phyloP scores from a whole-genome alignment of 2,329 filamentous ascomycete genomes.

The Diaporthe ampelina region DNA sequence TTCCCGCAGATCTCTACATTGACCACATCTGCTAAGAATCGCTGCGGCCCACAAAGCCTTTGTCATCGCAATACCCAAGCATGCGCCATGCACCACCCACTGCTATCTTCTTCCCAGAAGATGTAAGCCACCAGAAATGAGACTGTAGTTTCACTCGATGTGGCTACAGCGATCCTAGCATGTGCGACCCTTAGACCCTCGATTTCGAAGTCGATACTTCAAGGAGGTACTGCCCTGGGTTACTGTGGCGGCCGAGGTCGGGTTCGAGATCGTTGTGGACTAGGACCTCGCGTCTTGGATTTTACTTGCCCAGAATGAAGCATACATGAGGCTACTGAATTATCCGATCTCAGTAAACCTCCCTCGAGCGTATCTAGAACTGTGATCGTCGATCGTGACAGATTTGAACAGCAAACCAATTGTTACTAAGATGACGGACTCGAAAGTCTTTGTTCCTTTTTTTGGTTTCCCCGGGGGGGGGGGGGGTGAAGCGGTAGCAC shows the following conservation, averaged over 20 bases:
- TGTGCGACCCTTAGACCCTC: too few relatives aligned
- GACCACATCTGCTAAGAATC: too few relatives aligned
- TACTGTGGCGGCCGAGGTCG: not conserved
- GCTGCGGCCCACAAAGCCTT: not conserved
- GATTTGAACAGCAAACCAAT: too few relatives aligned
- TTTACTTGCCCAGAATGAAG: not conserved
- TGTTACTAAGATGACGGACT: too few relatives aligned
- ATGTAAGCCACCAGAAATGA: too few relatives aligned
- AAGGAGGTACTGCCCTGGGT: not conserved
- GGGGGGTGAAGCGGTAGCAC: too few relatives aligned
- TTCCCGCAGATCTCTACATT: not conserved
- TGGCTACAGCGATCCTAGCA: too few relatives aligned
- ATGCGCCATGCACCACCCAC: not conserved
- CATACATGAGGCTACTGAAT: not conserved
- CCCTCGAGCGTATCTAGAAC: not conserved
- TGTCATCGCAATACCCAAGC: not conserved
- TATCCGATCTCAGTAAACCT: not conserved
- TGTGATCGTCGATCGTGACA: not conserved
- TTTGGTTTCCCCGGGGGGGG: too few relatives aligned
- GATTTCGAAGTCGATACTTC: not conserved
- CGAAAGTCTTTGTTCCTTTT: too few relatives aligned
- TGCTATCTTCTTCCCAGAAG: not conserved
- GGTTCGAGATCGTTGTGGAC: not conserved
- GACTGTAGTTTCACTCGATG: too few relatives aligned
- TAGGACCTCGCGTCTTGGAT: not conserved